Evolutionary conservation across 176 grass and related monocot genomes (phyloP), one percentile per base, ranked within the genome.

Genomic region (Avena insularis): DNA sequence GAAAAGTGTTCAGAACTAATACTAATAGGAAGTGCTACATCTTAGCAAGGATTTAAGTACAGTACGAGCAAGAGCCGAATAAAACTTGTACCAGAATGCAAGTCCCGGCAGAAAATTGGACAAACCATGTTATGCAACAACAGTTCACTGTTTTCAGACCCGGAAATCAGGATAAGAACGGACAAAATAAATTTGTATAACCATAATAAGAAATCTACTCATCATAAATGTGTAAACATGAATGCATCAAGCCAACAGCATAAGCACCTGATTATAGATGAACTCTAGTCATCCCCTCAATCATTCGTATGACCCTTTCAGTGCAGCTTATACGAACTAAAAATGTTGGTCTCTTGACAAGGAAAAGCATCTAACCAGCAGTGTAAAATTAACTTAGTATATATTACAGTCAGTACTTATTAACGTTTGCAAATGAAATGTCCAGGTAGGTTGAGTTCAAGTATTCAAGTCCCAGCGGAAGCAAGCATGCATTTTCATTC

Each of bases 261-360:
- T 43, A 75, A 50, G 46, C 45, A 75, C 71, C 21, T 50, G 46
- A 75, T 7, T 25, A 50, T 75, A 50, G 3, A 75, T 75, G 10
- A 75, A 45, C 47, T 75, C 71, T 75, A 50, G 46, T 51, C 15
- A 11, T 15, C 7, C 46, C 13, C 46, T 50, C n/a, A 21, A 49
- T 74, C 45, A 65, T 54, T 92, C 93, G 83, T 89, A 87, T 20
- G 93, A 92, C 84, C 94, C 93, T 87, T 87, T 98, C 92, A 17
- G 88, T 94, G 84, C 90, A 95, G 83, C 93, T 98, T 84, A 98
- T 98, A 87, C 96, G 94, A 27, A 90, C 92, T 71, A 98, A 91
- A 87, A 95, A 94, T 73, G 94, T 88, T 75, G 93, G 96, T 21
- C 88, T 93, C 90, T 98, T 98, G 35, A 95, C 88, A 84, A 95